A percentile compares a stretch with the other conserved stretches of the same genome.
Evolutionary conservation across 2,329 filamentous ascomycete genomes (phyloP).

Genomic region (Furcasterigmium sp.): DNA sequence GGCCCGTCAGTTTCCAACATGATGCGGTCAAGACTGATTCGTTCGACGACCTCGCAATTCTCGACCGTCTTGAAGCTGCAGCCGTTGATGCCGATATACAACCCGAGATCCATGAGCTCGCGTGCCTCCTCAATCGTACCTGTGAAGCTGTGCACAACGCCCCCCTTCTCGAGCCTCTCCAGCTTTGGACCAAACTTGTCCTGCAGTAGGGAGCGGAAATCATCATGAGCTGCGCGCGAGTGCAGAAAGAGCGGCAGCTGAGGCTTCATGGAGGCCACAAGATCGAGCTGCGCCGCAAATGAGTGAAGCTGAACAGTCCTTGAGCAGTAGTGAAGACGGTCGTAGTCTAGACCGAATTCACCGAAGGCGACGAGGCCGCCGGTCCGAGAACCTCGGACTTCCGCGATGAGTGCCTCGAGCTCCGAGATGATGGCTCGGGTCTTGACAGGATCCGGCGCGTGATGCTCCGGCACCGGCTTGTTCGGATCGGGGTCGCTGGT

Average conservation of each 20-base stretch:
- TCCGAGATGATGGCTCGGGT: slow-evolving; percentile 47
- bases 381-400: slow-evolving; percentile 41
- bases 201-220: slow-evolving; percentile 72
- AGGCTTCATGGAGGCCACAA: slow-evolving; percentile 64
- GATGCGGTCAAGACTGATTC: slow-evolving; percentile 71
- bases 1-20: slow-evolving; percentile 98
- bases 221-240: slow-evolving; percentile 77
- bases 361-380: slow-evolving; percentile 75
- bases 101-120: slow-evolving; percentile 70
- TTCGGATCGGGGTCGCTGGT: slow-evolving; percentile 47
- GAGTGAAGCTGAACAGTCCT: slow-evolving; percentile 77
- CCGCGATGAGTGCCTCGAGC: slow-evolving; percentile 59
- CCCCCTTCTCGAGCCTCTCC: slow-evolving; percentile 64
- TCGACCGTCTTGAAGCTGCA: slow-evolving; percentile 94
- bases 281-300: slow-evolving; percentile 75
- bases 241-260: slow-evolving; percentile 89
- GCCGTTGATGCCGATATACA: slow-evolving; percentile 93
- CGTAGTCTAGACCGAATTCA: slow-evolving; percentile 95
- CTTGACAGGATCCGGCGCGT: slow-evolving; percentile 35
- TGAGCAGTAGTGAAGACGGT: slow-evolving; percentile 77
- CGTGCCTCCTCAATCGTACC: slow-evolving; percentile 81
- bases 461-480: slow-evolving; percentile 43
- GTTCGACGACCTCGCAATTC: slow-evolving; percentile 78
- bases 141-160: slow-evolving; percentile 93
- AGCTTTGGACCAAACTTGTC: slow-evolving; percentile 52